Percentiles rank a stretch among this genome's conserved stretches.
Evolutionary conservation across 495 filamentous ascomycete species (phyloP).

Genomic region (Endocarpon pusillum): DNA sequence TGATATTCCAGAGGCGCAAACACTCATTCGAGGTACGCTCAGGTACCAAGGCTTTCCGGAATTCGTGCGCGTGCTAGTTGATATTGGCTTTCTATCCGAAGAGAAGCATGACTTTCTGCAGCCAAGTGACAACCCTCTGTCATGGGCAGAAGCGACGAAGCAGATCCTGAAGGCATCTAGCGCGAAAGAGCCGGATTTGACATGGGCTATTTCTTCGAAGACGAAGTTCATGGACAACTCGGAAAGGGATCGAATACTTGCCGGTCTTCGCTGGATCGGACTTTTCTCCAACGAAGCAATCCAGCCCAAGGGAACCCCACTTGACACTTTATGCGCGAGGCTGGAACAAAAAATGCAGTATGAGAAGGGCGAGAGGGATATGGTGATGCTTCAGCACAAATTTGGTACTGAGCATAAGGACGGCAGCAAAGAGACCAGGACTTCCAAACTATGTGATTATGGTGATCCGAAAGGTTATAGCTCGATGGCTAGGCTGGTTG

Average conservation of each 20-base stretch:
- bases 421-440: slow-evolving; percentile 53
- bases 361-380: slow-evolving; percentile 65
- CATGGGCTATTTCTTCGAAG: slow-evolving; percentile 57
- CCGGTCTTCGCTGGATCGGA: slow-evolving; percentile 71
- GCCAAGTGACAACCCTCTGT: no score
- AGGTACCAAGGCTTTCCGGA: slow-evolving; percentile 78
- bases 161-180: slow-evolving; percentile 53
- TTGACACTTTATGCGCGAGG: slow-evolving; percentile 80
- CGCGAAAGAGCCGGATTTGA: slow-evolving; percentile 43
- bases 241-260: slow-evolving; percentile 61
- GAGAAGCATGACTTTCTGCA: slow-evolving; percentile 40
- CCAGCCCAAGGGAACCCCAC: slow-evolving; percentile 57
- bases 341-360: slow-evolving; percentile 89
- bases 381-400: slow-evolving; percentile 83
- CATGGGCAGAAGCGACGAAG: slow-evolving; percentile 70
- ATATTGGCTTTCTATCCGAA: slow-evolving; percentile 67
- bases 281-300: slow-evolving; percentile 64
- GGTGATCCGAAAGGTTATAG: slow-evolving; percentile 69
- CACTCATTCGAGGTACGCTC: slow-evolving; percentile 49
- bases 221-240: slow-evolving; percentile 49
- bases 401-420: slow-evolving; percentile 80
- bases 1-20: slow-evolving; percentile 63
- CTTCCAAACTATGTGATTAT: slow-evolving; percentile 72
- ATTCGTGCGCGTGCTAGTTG: slow-evolving; percentile 71
- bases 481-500: slow-evolving; percentile 78